Evolutionary conservation across 208 protist genomes (phyloP).

Genomic region (Acanthamoeba sp.): DNA sequence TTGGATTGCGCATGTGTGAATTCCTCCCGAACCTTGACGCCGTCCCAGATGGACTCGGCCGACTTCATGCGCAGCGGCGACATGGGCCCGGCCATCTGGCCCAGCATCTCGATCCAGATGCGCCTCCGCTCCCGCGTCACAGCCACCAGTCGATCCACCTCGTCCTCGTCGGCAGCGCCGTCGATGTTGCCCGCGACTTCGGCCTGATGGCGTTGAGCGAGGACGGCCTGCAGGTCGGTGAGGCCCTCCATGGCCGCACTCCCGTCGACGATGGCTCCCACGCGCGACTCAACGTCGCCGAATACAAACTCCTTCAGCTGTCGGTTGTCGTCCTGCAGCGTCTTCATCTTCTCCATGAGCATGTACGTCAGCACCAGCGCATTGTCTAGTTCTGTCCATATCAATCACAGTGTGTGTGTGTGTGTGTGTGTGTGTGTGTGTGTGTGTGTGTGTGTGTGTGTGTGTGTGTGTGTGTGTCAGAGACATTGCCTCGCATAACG

Average conservation of each 20-base stretch:
- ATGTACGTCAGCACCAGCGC: slow-evolving; percentile 4
- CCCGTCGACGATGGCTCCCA: neutral
- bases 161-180: neutral
- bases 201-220: neutral
- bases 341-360: slow-evolving; percentile 4
- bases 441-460: too few species aligned
- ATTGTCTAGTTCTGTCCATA: neutral
- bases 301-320: neutral
- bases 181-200: neutral
- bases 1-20: too few species aligned
- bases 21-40: too few species aligned
- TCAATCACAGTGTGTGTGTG: neutral
- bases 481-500: too few species aligned
- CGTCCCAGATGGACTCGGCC: slow-evolving; percentile 12
- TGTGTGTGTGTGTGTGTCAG: too few species aligned
- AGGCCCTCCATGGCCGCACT: neutral
- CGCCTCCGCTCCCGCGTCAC: neutral
- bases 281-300: neutral
- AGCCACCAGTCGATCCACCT: neutral
- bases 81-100: slow-evolving; percentile 5
- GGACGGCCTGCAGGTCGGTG: neutral
- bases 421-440: too few species aligned
- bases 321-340: neutral
- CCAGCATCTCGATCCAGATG: neutral
- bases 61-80: slow-evolving; percentile 3